Base-by-base conservation (phyloP, 306 rosid genomes). In the Pterocarpus macrocarpus region DNA sequence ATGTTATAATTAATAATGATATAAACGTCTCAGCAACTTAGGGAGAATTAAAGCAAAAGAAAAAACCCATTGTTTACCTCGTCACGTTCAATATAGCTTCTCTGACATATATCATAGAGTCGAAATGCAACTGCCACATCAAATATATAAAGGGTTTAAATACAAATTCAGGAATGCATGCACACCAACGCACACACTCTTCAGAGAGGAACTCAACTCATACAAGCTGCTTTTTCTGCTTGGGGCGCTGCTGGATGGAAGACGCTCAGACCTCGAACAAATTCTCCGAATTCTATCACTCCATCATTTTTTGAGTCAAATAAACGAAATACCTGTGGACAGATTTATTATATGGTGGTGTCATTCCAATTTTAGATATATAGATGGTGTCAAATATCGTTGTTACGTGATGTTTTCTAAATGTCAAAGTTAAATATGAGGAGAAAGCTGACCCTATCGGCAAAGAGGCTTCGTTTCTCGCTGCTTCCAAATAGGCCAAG, bases 221-320 rank as follows among this genome's bases (percentile, higher is more conserved):
- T 87, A 88, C 93, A 81, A 45, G 73, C 78, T 67, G 81, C 86
- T 41, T 91, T 91, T 73, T 84, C 85, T 61, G 66, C 59, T 74
- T 77, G 86, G 15, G 90, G 85, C 8, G 96, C 81, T 76, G 81
- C 77, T 53, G 89, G 91, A 79, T 91, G 96, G 81, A 89, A 91
- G 38, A 88, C 78, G 28, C 86, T 86, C n/a, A 91, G 73, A 73
- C 85, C 83, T 81, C 80, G 79, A 79, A 91, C 84, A 73, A 91
- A 88, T 81, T 88, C 93, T 64, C 77, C 87, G 64, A 88, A 91
- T 66, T 79, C 90, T 66, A 88, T 83, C n/a, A 89, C 84, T 14
- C 91, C 90, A 35, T 89, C 86, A 28, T 83, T 85, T 67, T 88
- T 88, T 13, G 79, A 15, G 81, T 88, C 90, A 68, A 89, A 91